phyloP scores from a whole-genome alignment of 495 filamentous ascomycete genomes.

The Clohesyomyces aquaticus region DNA sequence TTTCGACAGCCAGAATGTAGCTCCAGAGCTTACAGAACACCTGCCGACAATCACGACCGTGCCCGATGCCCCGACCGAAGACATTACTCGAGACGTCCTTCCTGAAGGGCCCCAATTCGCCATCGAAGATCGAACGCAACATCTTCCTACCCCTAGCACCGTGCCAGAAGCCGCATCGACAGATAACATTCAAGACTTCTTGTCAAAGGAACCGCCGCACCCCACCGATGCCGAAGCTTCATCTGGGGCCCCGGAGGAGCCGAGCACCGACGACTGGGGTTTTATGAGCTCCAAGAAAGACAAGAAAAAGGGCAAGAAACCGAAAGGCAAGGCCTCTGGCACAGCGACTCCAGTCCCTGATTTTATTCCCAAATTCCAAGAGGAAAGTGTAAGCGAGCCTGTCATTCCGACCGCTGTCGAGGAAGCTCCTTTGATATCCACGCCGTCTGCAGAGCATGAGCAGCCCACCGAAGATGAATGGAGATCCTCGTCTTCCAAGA shows the following conservation, averaged over 20 bases:
- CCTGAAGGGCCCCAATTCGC: not conserved
- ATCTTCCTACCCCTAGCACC: not conserved
- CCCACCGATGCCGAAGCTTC: not conserved
- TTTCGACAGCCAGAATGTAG: no score
- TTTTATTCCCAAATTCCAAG: not conserved
- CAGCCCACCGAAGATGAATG: conserved; percentile 14
- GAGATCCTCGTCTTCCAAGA: conserved; percentile 7
- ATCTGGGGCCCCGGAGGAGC: not conserved
- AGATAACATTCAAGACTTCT: no score
- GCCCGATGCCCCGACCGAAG: not conserved
- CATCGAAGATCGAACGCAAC: not conserved
- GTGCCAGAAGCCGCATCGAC: no score
- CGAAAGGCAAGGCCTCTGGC: conserved; percentile 25
- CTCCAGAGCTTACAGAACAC: no score
- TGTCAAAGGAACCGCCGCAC: no score
- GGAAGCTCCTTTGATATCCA: not conserved
- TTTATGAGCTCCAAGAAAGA: conserved; percentile 8
- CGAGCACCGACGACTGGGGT: not conserved
- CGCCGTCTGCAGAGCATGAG: not conserved
- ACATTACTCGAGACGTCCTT: not conserved
- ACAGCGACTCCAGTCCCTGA: conserved; percentile 19
- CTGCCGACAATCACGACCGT: not conserved
- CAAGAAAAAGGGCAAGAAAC: conserved; percentile 28
- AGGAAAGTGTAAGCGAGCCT: not conserved
- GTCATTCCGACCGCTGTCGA: not conserved